Evolutionary conservation across 2,329 filamentous ascomycete genomes (phyloP), one percentile per base, ranked within the genome.

Genomic region (Sphaerulina vaccinii): DNA sequence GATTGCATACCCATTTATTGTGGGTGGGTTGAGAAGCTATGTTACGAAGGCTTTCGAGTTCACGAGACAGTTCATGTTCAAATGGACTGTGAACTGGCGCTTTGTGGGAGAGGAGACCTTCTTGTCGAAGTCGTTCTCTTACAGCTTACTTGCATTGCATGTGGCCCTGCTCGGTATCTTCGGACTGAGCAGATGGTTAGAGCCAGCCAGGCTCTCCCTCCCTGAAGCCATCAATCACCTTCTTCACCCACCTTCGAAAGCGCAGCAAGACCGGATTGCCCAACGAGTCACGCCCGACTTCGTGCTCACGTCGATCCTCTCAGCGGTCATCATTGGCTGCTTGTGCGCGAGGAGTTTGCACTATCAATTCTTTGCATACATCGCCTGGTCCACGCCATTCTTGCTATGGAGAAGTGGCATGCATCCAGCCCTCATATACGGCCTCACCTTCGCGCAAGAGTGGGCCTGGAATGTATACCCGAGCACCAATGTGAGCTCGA

Each of bases 1-100:
- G 21, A 70, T 83, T 47, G 80, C 77, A 13, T 73, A 79, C 37
- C 90, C 90, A 0, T 97, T 96, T 71, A 68, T 88, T 18, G 69
- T 73, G 44, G 74, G 74, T 35, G 86, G 90, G 61, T 71, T 84
- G 16, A 70, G 72, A 53, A 88, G 85, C 22, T 99, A 99, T 68
- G 67, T 95, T 15, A 80, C 82, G 40, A 80, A 87, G 57, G 90
- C 93, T 0, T 99, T 99, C 67, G 90, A 99, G 73, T 79, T 99
- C 52, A 90, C 88, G 40, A 81, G 93, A 49, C 84, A 89, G 62
- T 99, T 99, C 73, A 79, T 96, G 63, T 97, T 92, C 77, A 90
- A 92, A 72, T 99, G 93, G 93, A 99, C 93, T 0, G 93, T 99
- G 61, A 99, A 99, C 71, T 99, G 93, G 93, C 84, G 91, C 48